phyloP scores from a whole-genome alignment of 2,329 filamentous ascomycete genomes.

The Talaromyces sp. region DNA sequence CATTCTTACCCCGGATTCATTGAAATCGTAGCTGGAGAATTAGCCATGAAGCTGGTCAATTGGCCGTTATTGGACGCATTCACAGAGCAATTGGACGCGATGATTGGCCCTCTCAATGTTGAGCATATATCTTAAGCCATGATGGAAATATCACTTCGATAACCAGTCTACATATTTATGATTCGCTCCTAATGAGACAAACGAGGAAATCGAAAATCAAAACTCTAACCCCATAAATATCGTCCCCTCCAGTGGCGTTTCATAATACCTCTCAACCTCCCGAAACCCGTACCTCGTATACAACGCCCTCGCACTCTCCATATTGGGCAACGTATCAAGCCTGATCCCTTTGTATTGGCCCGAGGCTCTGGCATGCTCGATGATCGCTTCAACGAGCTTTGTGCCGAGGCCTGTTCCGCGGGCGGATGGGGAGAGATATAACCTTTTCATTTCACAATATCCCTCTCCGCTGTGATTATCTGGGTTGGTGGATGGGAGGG shows the following conservation, averaged over 20 bases:
- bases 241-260: conserved; percentile 53
- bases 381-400: conserved; percentile 44
- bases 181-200: not conserved
- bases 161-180: not conserved
- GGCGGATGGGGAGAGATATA: conserved; percentile 50
- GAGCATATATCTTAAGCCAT: not conserved
- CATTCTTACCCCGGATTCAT: not conserved
- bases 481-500: conserved; percentile 14
- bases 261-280: conserved; percentile 54
- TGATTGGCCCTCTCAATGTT: not conserved
- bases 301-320: conserved; percentile 50
- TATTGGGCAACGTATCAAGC: conserved; percentile 55
- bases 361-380: conserved; percentile 45
- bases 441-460: conserved; percentile 56
- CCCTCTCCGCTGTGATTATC: not conserved
- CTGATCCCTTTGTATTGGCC: conserved; percentile 51
- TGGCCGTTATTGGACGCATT: not conserved
- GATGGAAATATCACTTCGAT: not conserved
- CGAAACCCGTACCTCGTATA: conserved; percentile 53
- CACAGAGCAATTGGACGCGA: not conserved
- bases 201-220: not conserved
- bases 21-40: not conserved
- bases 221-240: conserved; percentile 48
- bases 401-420: conserved; percentile 52
- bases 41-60: not conserved